Base-by-base conservation (phyloP, 495 filamentous ascomycete species). In the Penicillium canariense region DNA sequence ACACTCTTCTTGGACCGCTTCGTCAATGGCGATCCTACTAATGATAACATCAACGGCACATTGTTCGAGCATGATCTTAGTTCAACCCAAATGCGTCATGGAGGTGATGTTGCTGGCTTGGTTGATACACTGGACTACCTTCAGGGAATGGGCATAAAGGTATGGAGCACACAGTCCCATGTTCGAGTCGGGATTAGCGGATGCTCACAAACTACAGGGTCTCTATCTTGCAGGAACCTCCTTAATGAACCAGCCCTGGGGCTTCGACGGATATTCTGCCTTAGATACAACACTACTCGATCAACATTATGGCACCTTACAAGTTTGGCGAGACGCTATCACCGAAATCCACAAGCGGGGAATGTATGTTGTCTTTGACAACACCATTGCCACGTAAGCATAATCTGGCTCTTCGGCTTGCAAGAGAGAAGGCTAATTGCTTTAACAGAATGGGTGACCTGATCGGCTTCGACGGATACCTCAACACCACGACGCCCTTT, bases 111-210 rank as follows among this genome's bases (percentile, higher is more conserved):
- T 17, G 73, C 71, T 48, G 87, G 87, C 10, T 56, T 90, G 27
- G 57, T 81, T 25, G 81, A 86, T 56, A 84, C 81, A 14, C 68
- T 90, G 42, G 87, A 90, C 64, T 90, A 90, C 62, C 67, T 90
- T 25, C 83, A 86, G 54, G 87, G 87, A 50, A 83, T 87, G 83
- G 87, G 87, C 0, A 82, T 88, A 66, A 88, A 87, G 77, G 83
- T 81, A 55, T n/a, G 71, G 58, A 6, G 20, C n/a, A 23, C 12
- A 32, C 15, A 12, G 10, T 15, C 15, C 1, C 14, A 23, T n/a
- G 22, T 11, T 27, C 25, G 14, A 31, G 2, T 15, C 1, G 20
- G 3, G 20, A 23, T 30, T 14, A 30, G 25, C 26, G n/a, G 20
- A 46, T 44, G 15, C 40, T 58, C 48, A 25, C 54, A 26, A 40